phyloP scores from a whole-genome alignment of 495 filamentous ascomycete species.

The Penicillium argentinense region DNA sequence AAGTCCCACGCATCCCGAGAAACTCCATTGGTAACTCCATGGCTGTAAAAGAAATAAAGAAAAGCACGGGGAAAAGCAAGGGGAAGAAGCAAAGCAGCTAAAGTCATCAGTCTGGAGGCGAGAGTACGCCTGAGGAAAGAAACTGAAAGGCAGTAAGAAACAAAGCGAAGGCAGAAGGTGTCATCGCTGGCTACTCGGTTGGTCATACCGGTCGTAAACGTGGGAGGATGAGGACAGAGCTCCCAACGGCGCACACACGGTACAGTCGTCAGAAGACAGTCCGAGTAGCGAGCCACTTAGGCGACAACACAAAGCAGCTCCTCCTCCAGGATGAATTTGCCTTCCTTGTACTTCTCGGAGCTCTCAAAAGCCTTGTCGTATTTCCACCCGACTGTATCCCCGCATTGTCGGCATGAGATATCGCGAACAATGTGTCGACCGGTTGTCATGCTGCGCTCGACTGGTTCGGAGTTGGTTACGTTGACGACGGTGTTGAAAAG shows the following conservation, averaged over 20 bases:
- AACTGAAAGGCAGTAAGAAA: not conserved
- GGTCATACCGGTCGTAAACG: not conserved
- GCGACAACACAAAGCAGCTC: conserved; percentile 81
- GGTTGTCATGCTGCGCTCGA: conserved; percentile 98
- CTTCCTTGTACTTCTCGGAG: conserved; percentile 97
- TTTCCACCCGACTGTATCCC: conserved; percentile 93
- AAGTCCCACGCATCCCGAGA: conserved; percentile 48
- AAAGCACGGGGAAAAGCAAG: not conserved
- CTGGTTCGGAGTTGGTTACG: conserved; percentile 72
- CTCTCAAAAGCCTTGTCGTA: conserved; percentile 95
- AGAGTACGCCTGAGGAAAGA: not conserved
- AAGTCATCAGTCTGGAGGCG: conserved; percentile 13
- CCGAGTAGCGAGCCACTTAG: conserved; percentile 25
- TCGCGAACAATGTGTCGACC: conserved; percentile 92
- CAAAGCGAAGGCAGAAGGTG: not conserved
- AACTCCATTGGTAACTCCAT: conserved; percentile 29
- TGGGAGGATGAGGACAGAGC: not conserved
- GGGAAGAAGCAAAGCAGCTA: too few species aligned
- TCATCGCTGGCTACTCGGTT: not conserved
- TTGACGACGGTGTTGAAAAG: conserved; percentile 96
- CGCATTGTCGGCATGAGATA: conserved; percentile 86
- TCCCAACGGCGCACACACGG: too few species aligned
- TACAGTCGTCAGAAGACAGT: not conserved
- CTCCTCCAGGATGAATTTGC: conserved; percentile 94
- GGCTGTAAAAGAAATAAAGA: conserved; percentile 10